Conservation (phyloP, 768 basidiomycete genomes). For the Leccinum rimulosum region DNA sequence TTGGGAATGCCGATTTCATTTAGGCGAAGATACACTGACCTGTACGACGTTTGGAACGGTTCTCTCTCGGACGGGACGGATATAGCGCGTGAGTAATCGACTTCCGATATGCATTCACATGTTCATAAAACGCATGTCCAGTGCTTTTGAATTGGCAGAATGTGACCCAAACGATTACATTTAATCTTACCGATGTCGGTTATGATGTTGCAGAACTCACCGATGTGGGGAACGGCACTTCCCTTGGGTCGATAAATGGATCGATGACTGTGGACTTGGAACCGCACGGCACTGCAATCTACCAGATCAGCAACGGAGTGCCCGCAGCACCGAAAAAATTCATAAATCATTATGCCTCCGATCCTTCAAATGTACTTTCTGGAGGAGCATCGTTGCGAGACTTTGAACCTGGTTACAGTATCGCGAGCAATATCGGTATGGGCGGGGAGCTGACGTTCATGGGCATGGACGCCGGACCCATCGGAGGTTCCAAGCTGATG, state of each 20-base stretch:
- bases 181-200: slow-evolving; percentile 4
- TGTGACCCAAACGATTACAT: background rate
- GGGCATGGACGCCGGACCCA: slow-evolving; percentile 5
- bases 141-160: slow-evolving; percentile 11
- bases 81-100: slow-evolving; percentile 2
- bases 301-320: background rate
- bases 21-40: slow-evolving; percentile 9
- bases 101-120: background rate
- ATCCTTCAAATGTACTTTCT: background rate
- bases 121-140: background rate
- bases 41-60: slow-evolving; percentile 9
- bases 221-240: slow-evolving; percentile 6
- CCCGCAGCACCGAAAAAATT: background rate
- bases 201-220: slow-evolving; percentile 2
- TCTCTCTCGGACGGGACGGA: slow-evolving; percentile 4
- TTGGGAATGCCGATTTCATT: slow-evolving; percentile 1
- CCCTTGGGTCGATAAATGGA: background rate
- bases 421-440: background rate
- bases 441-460: slow-evolving; percentile 7
- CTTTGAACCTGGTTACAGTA: background rate
- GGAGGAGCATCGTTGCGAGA: background rate
- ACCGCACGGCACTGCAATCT: slow-evolving; percentile 6
- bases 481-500: slow-evolving; percentile 1
- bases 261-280: background rate
- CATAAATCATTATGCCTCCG: background rate